Conservation (phyloP, 306 rosid species). For the Gynostemma pentaphyllum region DNA sequence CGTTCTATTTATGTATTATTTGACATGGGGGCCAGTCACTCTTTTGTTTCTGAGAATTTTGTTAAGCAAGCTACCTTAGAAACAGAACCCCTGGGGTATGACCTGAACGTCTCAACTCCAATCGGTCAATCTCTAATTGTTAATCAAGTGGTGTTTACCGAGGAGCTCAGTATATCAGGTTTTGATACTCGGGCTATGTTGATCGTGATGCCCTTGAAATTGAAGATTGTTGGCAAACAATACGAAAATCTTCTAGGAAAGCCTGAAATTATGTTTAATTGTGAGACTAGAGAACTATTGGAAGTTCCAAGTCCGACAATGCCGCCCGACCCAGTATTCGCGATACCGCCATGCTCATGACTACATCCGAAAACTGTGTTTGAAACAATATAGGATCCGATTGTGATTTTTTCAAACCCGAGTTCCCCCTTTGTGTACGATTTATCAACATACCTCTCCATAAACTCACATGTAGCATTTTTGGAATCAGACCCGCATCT, state of each 20-base stretch:
- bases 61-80: no score
- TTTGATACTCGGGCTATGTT: no score
- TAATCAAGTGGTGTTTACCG: no score
- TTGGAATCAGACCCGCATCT: conserved; percentile 2
- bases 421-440: conserved; percentile 34
- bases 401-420: conserved; percentile 23
- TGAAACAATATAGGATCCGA: conserved; percentile 14
- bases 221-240: conserved; percentile 36
- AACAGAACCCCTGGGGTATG: no score
- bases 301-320: conserved; percentile 51
- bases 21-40: no score
- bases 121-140: no score
- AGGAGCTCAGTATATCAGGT: no score
- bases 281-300: conserved; percentile 46
- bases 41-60: no score
- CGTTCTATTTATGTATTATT: no score
- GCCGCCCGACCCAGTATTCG: conserved; percentile 30
- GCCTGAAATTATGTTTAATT: conserved; percentile 11
- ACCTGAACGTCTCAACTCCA: no score
- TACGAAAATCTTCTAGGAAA: conserved; percentile 33
- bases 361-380: conserved; percentile 32
- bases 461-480: conserved; percentile 13
- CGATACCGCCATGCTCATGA: conserved; percentile 26
- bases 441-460: conserved; percentile 26
- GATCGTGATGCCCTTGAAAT: no score